Evolutionary conservation across 2,329 filamentous ascomycete species (phyloP).

Genomic region (Clonostachys rhizophaga): DNA sequence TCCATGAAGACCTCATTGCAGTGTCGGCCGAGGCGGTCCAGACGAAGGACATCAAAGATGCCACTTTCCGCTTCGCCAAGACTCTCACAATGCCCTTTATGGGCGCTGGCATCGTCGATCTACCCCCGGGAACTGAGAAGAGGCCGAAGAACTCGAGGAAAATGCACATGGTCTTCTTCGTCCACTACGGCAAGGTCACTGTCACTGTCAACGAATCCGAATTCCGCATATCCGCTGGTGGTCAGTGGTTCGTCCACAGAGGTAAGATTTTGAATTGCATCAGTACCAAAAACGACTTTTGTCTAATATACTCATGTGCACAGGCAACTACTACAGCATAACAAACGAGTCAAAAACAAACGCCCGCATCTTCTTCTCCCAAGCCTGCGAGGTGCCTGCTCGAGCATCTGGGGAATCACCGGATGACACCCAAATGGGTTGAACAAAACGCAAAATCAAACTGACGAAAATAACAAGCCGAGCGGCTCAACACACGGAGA

Average conservation of each 20-base stretch:
- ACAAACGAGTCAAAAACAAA: conserved; percentile 69
- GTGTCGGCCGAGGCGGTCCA: conserved; percentile 51
- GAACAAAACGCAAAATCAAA: too few relatives aligned
- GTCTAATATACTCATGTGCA: not conserved
- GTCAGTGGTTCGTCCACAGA: conserved; percentile 91
- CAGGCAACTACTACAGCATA: conserved; percentile 93
- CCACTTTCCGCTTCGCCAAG: conserved; percentile 84
- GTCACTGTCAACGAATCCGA: conserved; percentile 71
- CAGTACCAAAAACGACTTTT: too few relatives aligned
- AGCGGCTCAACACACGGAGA: too few relatives aligned
- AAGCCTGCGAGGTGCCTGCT: conserved; percentile 62
- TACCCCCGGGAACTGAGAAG: conserved; percentile 80
- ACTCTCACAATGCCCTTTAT: conserved; percentile 81
- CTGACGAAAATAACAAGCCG: too few relatives aligned
- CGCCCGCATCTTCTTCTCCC: conserved; percentile 86
- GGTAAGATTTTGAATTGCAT: conserved; percentile 54
- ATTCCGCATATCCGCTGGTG: conserved; percentile 83
- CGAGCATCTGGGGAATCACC: not conserved
- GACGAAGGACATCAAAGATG: conserved; percentile 54
- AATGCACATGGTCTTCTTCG: conserved; percentile 97
- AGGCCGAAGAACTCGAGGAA: conserved; percentile 85
- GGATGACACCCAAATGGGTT: too few relatives aligned
- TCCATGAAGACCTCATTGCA: conserved; percentile 51
- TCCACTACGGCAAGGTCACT: conserved; percentile 75
- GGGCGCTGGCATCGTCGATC: conserved; percentile 83